These are phyloP conservation scores for Leccinum sublutescens DNA, from an alignment of 768 basidiomycete genomes.

Conservation along the genomic window DNA sequence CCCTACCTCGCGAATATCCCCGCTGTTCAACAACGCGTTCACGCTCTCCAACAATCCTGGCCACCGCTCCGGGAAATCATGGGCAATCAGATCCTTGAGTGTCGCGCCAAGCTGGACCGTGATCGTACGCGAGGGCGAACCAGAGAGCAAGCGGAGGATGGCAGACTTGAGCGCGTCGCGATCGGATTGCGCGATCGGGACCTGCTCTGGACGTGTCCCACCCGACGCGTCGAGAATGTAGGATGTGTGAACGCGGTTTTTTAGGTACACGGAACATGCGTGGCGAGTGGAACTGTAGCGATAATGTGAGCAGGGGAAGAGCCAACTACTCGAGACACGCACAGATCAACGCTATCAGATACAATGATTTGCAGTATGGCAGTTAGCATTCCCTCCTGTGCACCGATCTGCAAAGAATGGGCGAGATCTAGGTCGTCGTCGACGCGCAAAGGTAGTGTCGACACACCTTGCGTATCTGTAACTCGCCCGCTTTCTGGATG, in stretches of 20 bases:
- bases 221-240: conserved; percentile 51
- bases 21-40: conserved; percentile 59
- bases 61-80: conserved; percentile 83
- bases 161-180: conserved; percentile 66
- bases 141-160: conserved; percentile 68
- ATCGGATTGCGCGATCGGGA: conserved; percentile 64
- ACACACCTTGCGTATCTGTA: conserved; percentile 81
- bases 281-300: conserved; percentile 69
- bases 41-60: conserved; percentile 64
- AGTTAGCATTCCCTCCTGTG: conserved; percentile 80
- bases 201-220: conserved; percentile 54
- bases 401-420: conserved; percentile 56
- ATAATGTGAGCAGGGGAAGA: conserved; percentile 3
- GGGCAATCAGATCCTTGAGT: conserved; percentile 68
- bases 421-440: conserved; percentile 1
- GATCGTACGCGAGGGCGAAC: conserved; percentile 62
- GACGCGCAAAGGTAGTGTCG: neutral
- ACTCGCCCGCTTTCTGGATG: conserved; percentile 79
- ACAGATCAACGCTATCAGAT: conserved; percentile 74
- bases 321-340: conserved; percentile 44
- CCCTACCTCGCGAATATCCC: conserved; percentile 68
- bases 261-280: conserved; percentile 84
- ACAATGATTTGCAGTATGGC: conserved; percentile 85
- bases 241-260: conserved; percentile 76
- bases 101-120: conserved; percentile 73